phyloP scores from a whole-genome alignment of 495 filamentous ascomycete genomes.

The Penicillium malachiteum region DNA sequence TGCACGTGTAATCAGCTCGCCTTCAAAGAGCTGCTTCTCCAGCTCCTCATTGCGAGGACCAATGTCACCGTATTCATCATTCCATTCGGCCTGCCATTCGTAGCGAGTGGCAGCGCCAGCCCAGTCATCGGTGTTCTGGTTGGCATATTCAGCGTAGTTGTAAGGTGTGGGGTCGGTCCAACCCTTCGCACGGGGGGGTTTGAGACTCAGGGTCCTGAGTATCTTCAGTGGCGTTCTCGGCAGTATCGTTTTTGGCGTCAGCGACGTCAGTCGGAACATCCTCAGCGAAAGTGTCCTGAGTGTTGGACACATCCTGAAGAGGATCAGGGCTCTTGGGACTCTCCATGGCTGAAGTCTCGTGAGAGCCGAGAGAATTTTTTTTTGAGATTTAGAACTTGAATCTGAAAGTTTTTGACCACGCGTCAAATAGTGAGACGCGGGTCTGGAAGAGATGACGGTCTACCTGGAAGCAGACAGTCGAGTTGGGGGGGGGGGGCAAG shows the following conservation, averaged over 20 bases:
- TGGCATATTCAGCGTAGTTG: background rate
- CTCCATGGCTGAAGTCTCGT: slow-evolving; percentile 10
- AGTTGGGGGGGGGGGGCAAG: no score
- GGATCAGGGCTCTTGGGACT: slow-evolving; percentile 26
- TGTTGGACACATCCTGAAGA: slow-evolving; percentile 37
- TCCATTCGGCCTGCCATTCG: slow-evolving; percentile 84
- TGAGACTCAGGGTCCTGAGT: background rate
- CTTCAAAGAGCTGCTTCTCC: slow-evolving; percentile 70
- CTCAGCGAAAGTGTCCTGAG: background rate
- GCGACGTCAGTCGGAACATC: background rate
- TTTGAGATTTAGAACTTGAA: background rate
- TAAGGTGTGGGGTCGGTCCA: slow-evolving; percentile 1
- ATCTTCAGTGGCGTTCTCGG: no score
- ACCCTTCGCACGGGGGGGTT: background rate
- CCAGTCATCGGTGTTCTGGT: slow-evolving; percentile 35
- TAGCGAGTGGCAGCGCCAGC: slow-evolving; percentile 63
- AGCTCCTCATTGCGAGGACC: slow-evolving; percentile 67
- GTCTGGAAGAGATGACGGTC: no score
- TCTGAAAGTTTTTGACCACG: background rate
- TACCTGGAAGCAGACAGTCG: no score
- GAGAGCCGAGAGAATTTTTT: background rate
- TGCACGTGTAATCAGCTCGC: slow-evolving; percentile 40
- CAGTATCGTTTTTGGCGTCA: background rate
- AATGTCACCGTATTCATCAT: slow-evolving; percentile 81
- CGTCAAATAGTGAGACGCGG: background rate